A percentile compares a stretch with the other conserved stretches of the same genome.
Evolutionary conservation across 2,329 filamentous ascomycete genomes (phyloP).

Genomic region (Colletotrichum nymphaeae): DNA sequence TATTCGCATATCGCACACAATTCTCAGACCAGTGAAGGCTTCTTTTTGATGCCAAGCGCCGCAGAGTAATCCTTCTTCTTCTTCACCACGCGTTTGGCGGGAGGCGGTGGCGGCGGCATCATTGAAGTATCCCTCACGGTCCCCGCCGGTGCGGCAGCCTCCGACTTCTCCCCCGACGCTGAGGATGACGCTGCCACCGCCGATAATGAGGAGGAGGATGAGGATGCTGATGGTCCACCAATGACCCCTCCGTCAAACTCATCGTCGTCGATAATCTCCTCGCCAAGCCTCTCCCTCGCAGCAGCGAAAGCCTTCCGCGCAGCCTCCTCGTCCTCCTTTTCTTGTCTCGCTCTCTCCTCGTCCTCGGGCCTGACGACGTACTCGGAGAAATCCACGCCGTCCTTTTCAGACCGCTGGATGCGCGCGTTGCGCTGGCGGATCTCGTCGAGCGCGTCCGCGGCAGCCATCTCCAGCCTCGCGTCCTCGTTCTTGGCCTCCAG

Average conservation of each 20-base stretch:
- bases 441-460: slow-evolving; percentile 95
- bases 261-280: slow-evolving; percentile 53
- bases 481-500: slow-evolving; percentile 94
- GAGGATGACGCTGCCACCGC: slow-evolving; percentile 33
- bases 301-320: slow-evolving; percentile 82
- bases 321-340: slow-evolving; percentile 85
- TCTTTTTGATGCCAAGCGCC: slow-evolving; percentile 89
- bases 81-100: slow-evolving; percentile 82
- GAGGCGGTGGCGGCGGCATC: slow-evolving; percentile 58
- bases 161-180: slow-evolving; percentile 34
- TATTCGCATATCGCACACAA: not conserved
- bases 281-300: slow-evolving; percentile 66
- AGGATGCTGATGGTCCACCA: not conserved
- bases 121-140: slow-evolving; percentile 46
- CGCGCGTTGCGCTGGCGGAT: slow-evolving; percentile 92
- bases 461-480: slow-evolving; percentile 94
- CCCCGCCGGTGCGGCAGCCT: slow-evolving; percentile 41
- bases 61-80: slow-evolving; percentile 87
- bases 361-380: slow-evolving; percentile 66
- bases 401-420: slow-evolving; percentile 79
- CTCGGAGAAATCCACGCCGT: slow-evolving; percentile 70
- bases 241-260: not conserved
- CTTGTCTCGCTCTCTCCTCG: slow-evolving; percentile 72
- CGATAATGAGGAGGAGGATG: slow-evolving; percentile 28
- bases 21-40: slow-evolving; percentile 65